These are phyloP conservation scores for Cucumis hystrix DNA, from an alignment of 306 rosid species.

Conservation along the genomic window DNA sequence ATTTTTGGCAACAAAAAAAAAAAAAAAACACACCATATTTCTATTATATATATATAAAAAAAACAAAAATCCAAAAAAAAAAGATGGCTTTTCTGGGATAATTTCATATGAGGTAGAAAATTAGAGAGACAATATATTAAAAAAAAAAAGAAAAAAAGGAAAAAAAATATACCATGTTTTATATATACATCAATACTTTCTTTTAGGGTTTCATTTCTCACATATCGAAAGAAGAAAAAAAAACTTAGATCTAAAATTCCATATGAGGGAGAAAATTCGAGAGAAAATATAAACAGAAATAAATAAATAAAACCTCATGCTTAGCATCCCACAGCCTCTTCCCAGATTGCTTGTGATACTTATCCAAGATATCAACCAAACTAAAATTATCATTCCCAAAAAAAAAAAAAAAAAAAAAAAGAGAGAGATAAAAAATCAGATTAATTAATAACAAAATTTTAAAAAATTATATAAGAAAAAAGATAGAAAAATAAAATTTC, in stretches of 20 bases:
- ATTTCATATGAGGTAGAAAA: slow-evolving; percentile 4
- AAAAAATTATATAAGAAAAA: neutral
- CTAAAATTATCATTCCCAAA: slow-evolving; percentile 19
- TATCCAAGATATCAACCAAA: slow-evolving; percentile 44
- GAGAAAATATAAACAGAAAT: neutral
- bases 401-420: neutral
- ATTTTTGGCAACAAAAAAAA: slow-evolving; percentile 29
- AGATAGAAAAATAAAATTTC: neutral
- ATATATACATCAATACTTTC: neutral
- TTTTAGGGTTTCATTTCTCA: neutral
- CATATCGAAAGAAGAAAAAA: neutral
- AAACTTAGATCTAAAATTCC: neutral
- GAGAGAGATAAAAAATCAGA: neutral
- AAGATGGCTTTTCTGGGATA: too few relatives aligned
- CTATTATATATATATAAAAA: neutral
- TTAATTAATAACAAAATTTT: neutral
- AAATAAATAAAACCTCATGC: slow-evolving; percentile 48
- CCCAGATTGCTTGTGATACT: slow-evolving; percentile 57
- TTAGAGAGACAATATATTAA: neutral
- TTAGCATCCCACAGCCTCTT: slow-evolving; percentile 75
- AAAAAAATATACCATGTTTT: too few relatives aligned
- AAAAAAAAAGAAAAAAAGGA: neutral
- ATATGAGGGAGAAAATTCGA: neutral
- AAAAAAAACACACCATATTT: neutral
- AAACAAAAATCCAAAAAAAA: too few relatives aligned